A percentile compares a stretch with the other conserved stretches of the same genome.
These are phyloP conservation scores for Serendipita sp. DNA, from an alignment of 768 basidiomycete genomes.

Conservation along the genomic window DNA sequence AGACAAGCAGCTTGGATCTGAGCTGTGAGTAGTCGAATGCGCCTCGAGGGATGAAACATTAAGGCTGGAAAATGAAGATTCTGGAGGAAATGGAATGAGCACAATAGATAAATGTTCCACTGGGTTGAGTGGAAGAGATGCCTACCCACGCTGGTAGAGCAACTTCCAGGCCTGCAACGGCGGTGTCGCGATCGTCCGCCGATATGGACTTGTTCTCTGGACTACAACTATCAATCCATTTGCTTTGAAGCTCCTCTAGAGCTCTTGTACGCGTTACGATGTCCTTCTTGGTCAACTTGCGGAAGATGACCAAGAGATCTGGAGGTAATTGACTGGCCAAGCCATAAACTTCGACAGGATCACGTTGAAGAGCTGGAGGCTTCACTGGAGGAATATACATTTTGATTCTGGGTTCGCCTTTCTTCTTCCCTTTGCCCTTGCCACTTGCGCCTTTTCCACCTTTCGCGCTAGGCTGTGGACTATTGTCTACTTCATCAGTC, in stretches of 20 bases:
- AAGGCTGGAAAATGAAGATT: slow-evolving; percentile 74
- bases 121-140: slow-evolving; percentile 10
- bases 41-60: slow-evolving; percentile 62
- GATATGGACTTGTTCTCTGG: slow-evolving; percentile 22
- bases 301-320: slow-evolving; percentile 65
- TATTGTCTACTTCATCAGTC: slow-evolving; percentile 16
- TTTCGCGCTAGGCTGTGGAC: slow-evolving; percentile 33
- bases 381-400: slow-evolving; percentile 72
- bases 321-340: slow-evolving; percentile 58
- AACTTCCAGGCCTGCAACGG: slow-evolving; percentile 26
- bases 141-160: slow-evolving; percentile 88
- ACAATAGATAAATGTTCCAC: neutral
- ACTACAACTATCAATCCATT: slow-evolving; percentile 43
- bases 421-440: slow-evolving; percentile 39
- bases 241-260: slow-evolving; percentile 60
- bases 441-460: slow-evolving; percentile 27
- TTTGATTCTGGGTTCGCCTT: slow-evolving; percentile 49
- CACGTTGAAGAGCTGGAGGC: slow-evolving; percentile 51
- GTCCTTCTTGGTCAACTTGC: slow-evolving; percentile 79
- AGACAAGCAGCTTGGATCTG: slow-evolving; percentile 51
- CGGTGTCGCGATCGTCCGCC: slow-evolving; percentile 19
- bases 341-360: slow-evolving; percentile 76
- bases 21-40: slow-evolving; percentile 46
- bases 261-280: slow-evolving; percentile 68
- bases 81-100: slow-evolving; percentile 23